Evolutionary conservation across 116 monocot species (phyloP).

Genomic region (Papilionanthe hybrid): DNA sequence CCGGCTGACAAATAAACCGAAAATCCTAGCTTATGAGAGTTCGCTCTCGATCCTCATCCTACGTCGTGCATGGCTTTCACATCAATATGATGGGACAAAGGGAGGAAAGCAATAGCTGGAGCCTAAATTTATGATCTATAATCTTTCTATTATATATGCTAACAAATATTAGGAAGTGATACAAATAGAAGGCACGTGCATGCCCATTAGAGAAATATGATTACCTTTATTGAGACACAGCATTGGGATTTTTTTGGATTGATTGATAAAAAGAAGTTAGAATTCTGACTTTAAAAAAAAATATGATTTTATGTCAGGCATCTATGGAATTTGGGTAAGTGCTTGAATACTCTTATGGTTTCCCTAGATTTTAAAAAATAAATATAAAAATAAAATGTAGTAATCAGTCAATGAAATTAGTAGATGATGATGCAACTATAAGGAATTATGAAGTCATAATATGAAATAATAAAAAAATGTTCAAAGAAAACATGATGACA

Average conservation of each 20-base stretch:
- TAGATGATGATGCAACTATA: no score
- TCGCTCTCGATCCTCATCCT: no score
- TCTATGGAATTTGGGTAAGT: background rate
- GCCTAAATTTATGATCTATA: background rate
- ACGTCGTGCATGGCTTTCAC: no score
- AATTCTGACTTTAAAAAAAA: background rate
- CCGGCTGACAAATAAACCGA: no score
- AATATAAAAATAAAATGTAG: no score
- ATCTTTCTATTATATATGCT: background rate
- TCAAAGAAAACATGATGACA: no score
- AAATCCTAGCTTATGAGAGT: no score
- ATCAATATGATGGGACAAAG: background rate
- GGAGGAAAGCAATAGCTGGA: background rate
- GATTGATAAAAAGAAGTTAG: background rate
- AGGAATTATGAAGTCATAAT: no score
- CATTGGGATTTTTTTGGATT: background rate
- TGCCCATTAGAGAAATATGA: background rate
- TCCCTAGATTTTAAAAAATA: background rate
- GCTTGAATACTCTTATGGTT: background rate
- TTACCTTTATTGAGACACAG: background rate
- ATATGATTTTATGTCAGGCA: background rate
- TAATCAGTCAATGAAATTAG: no score
- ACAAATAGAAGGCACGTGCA: background rate
- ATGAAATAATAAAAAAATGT: no score
- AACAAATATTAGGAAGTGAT: background rate